Percentiles rank a stretch among this genome's conserved stretches.
These are phyloP conservation scores for Fusarium nelsonii DNA, from an alignment of 2,329 filamentous ascomycete species.

Conservation along the genomic window DNA sequence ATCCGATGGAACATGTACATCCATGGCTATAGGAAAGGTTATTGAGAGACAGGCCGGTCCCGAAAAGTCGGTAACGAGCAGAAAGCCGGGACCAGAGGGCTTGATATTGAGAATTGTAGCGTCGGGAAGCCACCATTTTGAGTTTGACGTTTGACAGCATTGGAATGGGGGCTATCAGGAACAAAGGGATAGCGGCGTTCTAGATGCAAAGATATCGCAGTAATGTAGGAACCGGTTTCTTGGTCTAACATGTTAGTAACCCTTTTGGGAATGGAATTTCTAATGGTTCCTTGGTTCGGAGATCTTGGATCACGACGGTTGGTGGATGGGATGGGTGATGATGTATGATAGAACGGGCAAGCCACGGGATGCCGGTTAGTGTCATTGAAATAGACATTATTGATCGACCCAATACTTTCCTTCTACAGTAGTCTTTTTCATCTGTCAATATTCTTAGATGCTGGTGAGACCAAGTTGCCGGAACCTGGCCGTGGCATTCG, in stretches of 20 bases:
- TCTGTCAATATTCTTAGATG: no score
- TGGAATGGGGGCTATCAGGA: background rate
- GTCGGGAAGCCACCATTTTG: background rate
- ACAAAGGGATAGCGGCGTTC: background rate
- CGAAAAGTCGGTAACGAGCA: fast-evolving
- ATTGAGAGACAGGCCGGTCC: background rate
- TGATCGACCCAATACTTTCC: no score
- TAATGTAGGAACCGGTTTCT: background rate
- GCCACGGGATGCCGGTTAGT: no score
- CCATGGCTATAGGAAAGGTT: background rate
- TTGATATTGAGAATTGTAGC: background rate
- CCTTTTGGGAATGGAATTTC: background rate
- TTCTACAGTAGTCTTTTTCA: no score
- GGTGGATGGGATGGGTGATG: background rate
- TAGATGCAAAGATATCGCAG: background rate
- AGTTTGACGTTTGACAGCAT: background rate
- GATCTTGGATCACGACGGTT: no score
- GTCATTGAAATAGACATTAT: no score
- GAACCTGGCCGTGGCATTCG: no score
- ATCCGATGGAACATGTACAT: background rate
- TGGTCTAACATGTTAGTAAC: background rate
- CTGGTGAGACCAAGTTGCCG: no score
- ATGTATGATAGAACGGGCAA: background rate
- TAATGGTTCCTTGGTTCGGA: background rate
- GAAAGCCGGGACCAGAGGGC: fast-evolving